Base-by-base conservation (phyloP, 495 filamentous ascomycete genomes). In the Chaetomium tenue region DNA sequence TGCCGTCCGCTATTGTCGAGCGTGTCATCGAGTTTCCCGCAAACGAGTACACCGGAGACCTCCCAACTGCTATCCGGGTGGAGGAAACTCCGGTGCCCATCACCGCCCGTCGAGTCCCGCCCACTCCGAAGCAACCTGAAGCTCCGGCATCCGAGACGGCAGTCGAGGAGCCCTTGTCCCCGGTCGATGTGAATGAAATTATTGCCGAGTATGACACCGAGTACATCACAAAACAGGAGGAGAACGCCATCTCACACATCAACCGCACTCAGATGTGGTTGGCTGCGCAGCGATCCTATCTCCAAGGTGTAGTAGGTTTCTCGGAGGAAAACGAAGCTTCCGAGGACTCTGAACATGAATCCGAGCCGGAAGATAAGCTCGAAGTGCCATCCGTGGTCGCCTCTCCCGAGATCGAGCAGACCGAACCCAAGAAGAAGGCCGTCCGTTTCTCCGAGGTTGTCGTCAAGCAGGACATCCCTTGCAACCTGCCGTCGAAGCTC, bases 191-290 rank as follows among this genome's bases (percentile, higher is more conserved):
- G 26, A 79, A 76, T 55, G 83, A 85, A 66, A 84, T 84, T 50
- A 75, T 85, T 22, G 81, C 82, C 33, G 87, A 89, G 66, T 89
- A 90, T 66, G 89, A 92, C 58, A 83, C 89, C 40, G 78, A 81
- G 50, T 93, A 92, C 68, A 81, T 84, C 39, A 76, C 77, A 20
- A 87, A 88, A 69, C 85, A 95, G 30, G 78, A 87, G 64, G 77
- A 87, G 44, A 80, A 80, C 42, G 84, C 88, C 11, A 71, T 85
- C n/a, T 82, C 82, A 47, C 89, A 88, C 69, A 75, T 92, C 25
- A 89, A 93, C 76, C 83, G 91, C 52, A 97, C 92, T 25, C 86
- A 86, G 69, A 75, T 90, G 53, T 97, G 92, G 92, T 83, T 97
- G 37, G 75, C 81, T 64, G 87, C 89, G 9, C 92, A 97, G 72